Evolutionary conservation across 805 yeast species (phyloP).

Genomic region (Blastobotrys robertii): DNA sequence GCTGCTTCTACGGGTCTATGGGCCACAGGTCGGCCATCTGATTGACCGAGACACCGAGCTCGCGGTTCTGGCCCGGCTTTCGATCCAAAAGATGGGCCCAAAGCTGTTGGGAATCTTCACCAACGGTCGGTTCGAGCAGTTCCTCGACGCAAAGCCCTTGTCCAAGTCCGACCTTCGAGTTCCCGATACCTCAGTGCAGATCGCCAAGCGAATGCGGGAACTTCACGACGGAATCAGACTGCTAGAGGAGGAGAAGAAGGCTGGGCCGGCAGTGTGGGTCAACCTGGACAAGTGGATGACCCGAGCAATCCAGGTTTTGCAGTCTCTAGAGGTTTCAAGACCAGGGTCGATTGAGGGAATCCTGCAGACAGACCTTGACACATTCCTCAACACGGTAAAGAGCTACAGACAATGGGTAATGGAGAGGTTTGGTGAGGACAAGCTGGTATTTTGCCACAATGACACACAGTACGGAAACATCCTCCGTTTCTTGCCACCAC

Average conservation of each 20-base stretch:
- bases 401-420: slow-evolving; percentile 58
- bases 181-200: slow-evolving; percentile 65
- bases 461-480: slow-evolving; percentile 96
- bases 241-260: slow-evolving; percentile 41
- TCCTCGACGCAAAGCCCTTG: slow-evolving; percentile 70
- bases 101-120: slow-evolving; percentile 76
- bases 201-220: slow-evolving; percentile 95
- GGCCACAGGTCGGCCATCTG: slow-evolving; percentile 74
- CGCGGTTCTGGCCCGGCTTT: slow-evolving; percentile 58
- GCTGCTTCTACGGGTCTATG: slow-evolving; percentile 73
- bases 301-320: slow-evolving; percentile 36
- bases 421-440: slow-evolving; percentile 36
- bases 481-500: slow-evolving; percentile 45
- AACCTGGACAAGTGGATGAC: slow-evolving; percentile 63
- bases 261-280: slow-evolving; percentile 63
- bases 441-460: slow-evolving; percentile 81
- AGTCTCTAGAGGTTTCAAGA: slow-evolving; percentile 32
- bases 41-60: slow-evolving; percentile 83
- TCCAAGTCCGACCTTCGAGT: slow-evolving; percentile 64
- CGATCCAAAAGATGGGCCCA: slow-evolving; percentile 79
- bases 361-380: slow-evolving; percentile 33
- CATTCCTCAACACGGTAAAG: slow-evolving; percentile 40
- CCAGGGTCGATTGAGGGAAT: slow-evolving; percentile 20
- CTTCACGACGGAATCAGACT: slow-evolving; percentile 73
- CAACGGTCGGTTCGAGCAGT: slow-evolving; percentile 93